phyloP scores from a whole-genome alignment of 441 rosid genomes.

The California macrophylla region DNA sequence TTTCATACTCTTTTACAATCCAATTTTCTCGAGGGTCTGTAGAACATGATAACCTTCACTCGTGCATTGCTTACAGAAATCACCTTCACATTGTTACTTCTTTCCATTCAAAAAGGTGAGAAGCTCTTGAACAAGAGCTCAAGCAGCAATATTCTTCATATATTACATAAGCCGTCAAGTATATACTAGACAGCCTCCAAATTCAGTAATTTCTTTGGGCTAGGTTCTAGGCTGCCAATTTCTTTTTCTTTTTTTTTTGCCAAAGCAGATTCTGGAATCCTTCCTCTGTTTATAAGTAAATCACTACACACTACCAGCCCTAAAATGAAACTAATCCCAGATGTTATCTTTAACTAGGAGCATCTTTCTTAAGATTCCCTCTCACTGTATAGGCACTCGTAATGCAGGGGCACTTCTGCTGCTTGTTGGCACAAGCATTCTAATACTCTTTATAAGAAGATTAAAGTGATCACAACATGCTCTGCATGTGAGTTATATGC shows the following conservation, averaged over 20 bases:
- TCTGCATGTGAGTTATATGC: background rate
- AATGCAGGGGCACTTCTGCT: background rate
- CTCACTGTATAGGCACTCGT: background rate
- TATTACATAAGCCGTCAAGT: background rate
- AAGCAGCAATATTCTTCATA: background rate
- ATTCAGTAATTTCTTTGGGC: background rate
- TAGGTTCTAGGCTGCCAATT: background rate
- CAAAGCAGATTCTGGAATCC: background rate
- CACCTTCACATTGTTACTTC: background rate
- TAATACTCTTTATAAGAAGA: background rate
- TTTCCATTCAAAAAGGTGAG: background rate
- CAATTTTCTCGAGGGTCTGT: too few species aligned
- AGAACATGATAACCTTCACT: too few species aligned
- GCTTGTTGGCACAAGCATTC: background rate
- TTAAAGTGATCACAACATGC: background rate
- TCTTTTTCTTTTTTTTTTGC: background rate
- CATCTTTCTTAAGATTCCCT: background rate
- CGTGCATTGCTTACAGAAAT: background rate
- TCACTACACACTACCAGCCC: too few species aligned
- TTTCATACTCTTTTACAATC: background rate
- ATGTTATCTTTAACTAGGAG: background rate
- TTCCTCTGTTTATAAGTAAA: background rate
- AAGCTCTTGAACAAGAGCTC: background rate
- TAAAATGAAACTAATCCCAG: too few species aligned
- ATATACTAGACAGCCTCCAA: background rate